Conservation (phyloP, 73 alveolate species). For the Halteria grandinella region DNA sequence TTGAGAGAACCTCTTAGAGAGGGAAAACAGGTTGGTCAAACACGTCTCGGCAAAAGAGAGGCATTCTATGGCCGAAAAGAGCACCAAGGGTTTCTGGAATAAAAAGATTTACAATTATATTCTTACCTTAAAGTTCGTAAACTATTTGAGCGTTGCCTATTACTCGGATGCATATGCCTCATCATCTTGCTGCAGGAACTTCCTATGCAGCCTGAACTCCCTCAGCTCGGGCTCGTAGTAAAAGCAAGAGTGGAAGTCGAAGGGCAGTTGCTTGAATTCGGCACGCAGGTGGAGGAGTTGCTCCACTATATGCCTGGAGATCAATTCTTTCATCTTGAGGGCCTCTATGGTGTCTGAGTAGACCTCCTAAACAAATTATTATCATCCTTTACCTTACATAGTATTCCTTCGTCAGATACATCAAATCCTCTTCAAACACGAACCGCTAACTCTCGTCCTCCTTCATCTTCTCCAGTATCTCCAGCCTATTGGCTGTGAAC, state of each 20-base stretch:
- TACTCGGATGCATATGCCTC: not conserved
- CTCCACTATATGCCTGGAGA: conserved; percentile 16
- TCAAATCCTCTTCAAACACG: conserved; percentile 61
- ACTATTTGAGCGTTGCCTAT: not conserved
- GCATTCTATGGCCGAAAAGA: conserved; percentile 28
- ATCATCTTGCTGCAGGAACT: conserved; percentile 33
- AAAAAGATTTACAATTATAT: too few relatives aligned
- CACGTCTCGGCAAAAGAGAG: conserved; percentile 13
- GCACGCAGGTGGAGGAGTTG: conserved; percentile 11
- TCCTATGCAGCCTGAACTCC: conserved; percentile 18
- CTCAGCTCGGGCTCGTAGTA: conserved; percentile 13
- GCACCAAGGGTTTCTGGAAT: conserved; percentile 25
- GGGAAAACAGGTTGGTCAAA: conserved; percentile 11
- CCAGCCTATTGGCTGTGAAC: conserved; percentile 26
- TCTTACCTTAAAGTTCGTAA: not conserved
- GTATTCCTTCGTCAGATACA: conserved; percentile 26
- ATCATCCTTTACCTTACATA: not conserved
- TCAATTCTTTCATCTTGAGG: not conserved
- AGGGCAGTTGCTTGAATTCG: conserved; percentile 12
- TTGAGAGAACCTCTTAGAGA: conserved; percentile 22
- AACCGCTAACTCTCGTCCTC: conserved; percentile 42
- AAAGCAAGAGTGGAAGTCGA: conserved; percentile 43
- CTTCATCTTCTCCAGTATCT: conserved; percentile 41
- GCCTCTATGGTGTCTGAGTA: conserved; percentile 48
- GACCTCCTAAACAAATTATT: conserved; percentile 5